These are phyloP conservation scores for Cyclocybe aegerita DNA, from an alignment of 768 basidiomycete genomes.

Conservation along the genomic window DNA sequence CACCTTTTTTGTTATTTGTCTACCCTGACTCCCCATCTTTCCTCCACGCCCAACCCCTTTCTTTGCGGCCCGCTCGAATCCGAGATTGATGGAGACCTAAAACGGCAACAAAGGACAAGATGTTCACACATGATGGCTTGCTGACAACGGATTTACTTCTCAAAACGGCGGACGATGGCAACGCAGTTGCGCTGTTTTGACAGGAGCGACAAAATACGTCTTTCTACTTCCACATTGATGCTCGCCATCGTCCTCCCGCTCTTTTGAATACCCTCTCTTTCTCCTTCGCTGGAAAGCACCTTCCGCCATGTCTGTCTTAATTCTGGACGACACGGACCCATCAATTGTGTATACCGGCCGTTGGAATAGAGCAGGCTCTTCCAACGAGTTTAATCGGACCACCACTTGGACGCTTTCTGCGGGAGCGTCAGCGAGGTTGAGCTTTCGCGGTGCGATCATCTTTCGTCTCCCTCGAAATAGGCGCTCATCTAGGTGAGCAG, in stretches of 20 bases:
- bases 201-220: too few relatives aligned
- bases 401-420: slow-evolving; percentile 15
- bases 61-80: too few relatives aligned
- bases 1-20: too few relatives aligned
- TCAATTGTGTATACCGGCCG: slow-evolving; percentile 17
- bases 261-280: slow-evolving; percentile 1
- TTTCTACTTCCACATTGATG: neutral
- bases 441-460: slow-evolving; percentile 18
- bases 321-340: slow-evolving; percentile 19
- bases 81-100: too few relatives aligned
- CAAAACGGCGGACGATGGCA: too few relatives aligned
- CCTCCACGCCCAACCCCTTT: too few relatives aligned
- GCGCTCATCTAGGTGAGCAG: slow-evolving; percentile 3
- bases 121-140: too few relatives aligned
- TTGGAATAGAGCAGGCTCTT: slow-evolving; percentile 16
- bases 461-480: neutral
- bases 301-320: slow-evolving; percentile 9
- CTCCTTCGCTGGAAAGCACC: neutral
- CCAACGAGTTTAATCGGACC: slow-evolving; percentile 17
- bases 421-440: slow-evolving; percentile 22
- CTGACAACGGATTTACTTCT: too few relatives aligned
- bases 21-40: too few relatives aligned
- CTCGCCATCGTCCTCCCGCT: neutral
- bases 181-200: too few relatives aligned
- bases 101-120: too few relatives aligned